Evolutionary conservation across 2,329 filamentous ascomycete genomes (phyloP).

Genomic region (Xylariaceae sp.): DNA sequence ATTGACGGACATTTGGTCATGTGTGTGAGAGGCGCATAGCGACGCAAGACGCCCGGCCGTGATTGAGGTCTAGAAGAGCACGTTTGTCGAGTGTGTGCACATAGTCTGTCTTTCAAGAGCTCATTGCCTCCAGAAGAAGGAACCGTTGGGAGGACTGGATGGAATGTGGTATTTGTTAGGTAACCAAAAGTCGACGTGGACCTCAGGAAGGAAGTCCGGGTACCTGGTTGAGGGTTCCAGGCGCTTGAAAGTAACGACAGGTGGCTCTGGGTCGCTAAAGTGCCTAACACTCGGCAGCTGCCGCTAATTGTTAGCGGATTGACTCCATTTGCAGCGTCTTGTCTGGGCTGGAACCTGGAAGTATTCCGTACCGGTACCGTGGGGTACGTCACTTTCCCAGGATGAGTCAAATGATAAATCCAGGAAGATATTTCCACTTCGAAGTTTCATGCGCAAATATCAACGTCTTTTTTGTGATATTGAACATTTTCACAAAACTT

Average conservation of each 20-base stretch:
- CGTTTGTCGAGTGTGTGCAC: conserved; percentile 6
- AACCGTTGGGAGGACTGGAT: background rate
- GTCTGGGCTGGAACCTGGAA: background rate
- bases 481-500: background rate
- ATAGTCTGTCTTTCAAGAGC: background rate
- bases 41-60: conserved; percentile 26
- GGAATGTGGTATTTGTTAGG: background rate
- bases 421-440: conserved; percentile 7
- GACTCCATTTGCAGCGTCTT: too few species aligned
- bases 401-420: conserved; percentile 9
- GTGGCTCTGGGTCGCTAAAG: background rate
- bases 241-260: background rate
- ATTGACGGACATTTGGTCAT: conserved; percentile 35
- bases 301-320: conserved; percentile 3
- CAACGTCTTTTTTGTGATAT: background rate
- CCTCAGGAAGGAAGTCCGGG: background rate
- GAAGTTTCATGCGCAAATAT: background rate
- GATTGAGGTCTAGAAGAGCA: conserved; percentile 13
- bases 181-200: background rate
- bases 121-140: background rate
- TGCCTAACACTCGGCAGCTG: background rate
- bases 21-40: conserved; percentile 32
- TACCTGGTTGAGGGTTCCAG: background rate
- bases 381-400: background rate
- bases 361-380: background rate